Percentiles rank a stretch among this genome's conserved stretches.
These are phyloP conservation scores for Alternaria burnsii DNA, from an alignment of 2,329 filamentous ascomycete genomes.

Conservation along the genomic window DNA sequence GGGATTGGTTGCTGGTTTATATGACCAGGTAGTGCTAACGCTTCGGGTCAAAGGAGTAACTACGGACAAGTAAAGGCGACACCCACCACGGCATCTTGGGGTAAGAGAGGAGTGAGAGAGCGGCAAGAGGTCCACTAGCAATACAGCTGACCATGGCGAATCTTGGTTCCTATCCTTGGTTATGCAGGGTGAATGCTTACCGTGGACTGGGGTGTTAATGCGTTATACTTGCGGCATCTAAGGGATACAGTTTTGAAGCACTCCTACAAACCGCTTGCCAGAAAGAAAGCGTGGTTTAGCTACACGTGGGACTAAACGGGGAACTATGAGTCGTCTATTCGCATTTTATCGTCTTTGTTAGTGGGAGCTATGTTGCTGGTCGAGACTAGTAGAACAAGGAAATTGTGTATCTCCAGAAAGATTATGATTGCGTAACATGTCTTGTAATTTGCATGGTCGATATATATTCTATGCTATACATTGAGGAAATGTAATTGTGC, in stretches of 20 bases:
- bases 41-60: neutral
- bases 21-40: neutral
- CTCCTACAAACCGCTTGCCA: neutral
- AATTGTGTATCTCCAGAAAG: neutral
- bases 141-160: neutral
- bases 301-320: neutral
- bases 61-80: neutral
- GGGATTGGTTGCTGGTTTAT: neutral
- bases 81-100: neutral
- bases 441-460: neutral
- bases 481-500: neutral
- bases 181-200: neutral
- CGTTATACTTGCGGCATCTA: neutral
- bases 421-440: neutral
- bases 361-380: neutral
- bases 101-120: slow-evolving; percentile 1
- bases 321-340: neutral
- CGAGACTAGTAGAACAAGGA: neutral
- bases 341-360: neutral
- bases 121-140: neutral
- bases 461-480: neutral
- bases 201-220: neutral
- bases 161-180: neutral
- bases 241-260: neutral
- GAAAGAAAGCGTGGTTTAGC: neutral